phyloP scores from a whole-genome alignment of 306 rosid species.

The Acacia crassicarpa region DNA sequence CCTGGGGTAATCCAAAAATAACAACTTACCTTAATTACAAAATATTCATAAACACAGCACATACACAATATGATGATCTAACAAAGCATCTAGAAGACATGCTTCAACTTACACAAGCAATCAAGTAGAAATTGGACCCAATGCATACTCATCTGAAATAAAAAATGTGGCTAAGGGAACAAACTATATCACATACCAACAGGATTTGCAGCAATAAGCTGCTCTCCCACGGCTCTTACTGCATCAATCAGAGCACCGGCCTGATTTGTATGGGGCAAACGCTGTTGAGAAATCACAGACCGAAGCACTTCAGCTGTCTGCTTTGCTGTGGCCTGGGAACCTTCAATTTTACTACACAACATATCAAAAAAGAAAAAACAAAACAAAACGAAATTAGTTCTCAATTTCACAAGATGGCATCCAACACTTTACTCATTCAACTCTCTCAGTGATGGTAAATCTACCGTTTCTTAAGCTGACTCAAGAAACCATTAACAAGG shows the following conservation, averaged over 20 bases:
- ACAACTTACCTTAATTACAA: neutral
- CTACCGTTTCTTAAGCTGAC: conserved; percentile 80
- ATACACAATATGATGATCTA: neutral
- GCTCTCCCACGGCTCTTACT: conserved; percentile 87
- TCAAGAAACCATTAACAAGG: conserved; percentile 72
- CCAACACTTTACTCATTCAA: conserved; percentile 20
- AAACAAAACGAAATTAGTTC: neutral
- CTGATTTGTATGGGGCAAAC: conserved; percentile 81
- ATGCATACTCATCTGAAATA: neutral
- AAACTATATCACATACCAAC: conserved; percentile 57
- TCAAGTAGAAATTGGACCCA: conserved; percentile 15
- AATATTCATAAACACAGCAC: neutral
- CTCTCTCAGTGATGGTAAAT: conserved; percentile 6
- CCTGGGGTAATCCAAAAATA: neutral
- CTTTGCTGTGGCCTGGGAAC: conserved; percentile 87
- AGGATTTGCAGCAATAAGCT: conserved; percentile 89
- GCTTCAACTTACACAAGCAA: conserved; percentile 23
- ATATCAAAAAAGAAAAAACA: neutral
- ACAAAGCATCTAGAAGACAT: neutral
- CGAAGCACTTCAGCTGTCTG: conserved; percentile 85
- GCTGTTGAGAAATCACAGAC: conserved; percentile 80
- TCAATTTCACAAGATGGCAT: neutral
- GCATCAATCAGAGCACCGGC: conserved; percentile 82
- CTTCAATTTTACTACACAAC: conserved; percentile 83
- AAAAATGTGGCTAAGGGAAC: neutral